These are phyloP conservation scores for Saxophila tyrrhenica DNA, from an alignment of 495 filamentous ascomycete species.

Conservation along the genomic window DNA sequence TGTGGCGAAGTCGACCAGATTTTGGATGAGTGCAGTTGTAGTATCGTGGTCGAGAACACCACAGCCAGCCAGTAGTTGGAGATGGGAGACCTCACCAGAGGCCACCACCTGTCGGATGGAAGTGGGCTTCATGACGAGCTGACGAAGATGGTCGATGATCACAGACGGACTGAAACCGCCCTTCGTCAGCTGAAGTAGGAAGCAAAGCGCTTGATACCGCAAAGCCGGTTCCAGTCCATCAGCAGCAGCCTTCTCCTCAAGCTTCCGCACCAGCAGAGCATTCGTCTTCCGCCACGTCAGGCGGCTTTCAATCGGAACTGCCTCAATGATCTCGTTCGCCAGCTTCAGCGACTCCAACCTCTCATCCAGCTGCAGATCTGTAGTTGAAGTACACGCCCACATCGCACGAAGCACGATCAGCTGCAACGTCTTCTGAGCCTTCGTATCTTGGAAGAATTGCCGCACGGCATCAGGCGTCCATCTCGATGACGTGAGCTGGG, in stretches of 20 bases:
- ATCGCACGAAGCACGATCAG: slow-evolving; percentile 43
- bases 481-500: neutral
- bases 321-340: slow-evolving; percentile 37
- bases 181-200: slow-evolving; percentile 7
- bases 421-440: slow-evolving; percentile 44
- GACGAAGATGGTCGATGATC: slow-evolving; percentile 6
- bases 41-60: neutral
- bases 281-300: slow-evolving; percentile 37
- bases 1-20: slow-evolving; percentile 1
- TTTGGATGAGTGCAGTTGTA: neutral
- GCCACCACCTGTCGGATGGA: neutral
- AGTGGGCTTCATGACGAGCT: neutral
- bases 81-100: neutral
- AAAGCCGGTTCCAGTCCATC: slow-evolving; percentile 30
- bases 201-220: slow-evolving; percentile 27
- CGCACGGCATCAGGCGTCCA: slow-evolving; percentile 7
- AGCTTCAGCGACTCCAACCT: slow-evolving; percentile 40
- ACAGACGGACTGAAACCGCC: neutral
- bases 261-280: slow-evolving; percentile 36
- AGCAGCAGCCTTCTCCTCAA: slow-evolving; percentile 39
- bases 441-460: slow-evolving; percentile 18
- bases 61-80: neutral
- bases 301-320: slow-evolving; percentile 34
- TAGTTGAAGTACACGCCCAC: slow-evolving; percentile 38
- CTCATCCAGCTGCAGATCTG: slow-evolving; percentile 29